Conservation (phyloP, 805 yeast species). For the Metschnikowia amazonensis region DNA sequence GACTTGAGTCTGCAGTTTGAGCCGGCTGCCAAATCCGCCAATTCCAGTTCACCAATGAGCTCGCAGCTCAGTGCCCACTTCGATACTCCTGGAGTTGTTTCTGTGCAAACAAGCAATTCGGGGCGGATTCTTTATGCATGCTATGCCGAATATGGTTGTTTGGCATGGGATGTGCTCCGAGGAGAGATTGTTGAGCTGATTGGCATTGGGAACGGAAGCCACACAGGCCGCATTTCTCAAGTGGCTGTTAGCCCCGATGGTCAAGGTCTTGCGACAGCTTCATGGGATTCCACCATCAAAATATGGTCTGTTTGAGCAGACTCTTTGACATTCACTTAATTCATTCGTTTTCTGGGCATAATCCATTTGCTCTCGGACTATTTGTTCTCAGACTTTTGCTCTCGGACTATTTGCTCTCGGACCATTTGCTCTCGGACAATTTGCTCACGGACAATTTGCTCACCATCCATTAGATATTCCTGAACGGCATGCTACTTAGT, state of each 20-base stretch:
- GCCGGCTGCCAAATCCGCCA: constrained; percentile 8
- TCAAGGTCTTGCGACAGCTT: constrained; percentile 67
- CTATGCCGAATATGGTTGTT: constrained; percentile 70
- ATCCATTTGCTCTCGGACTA: too few relatives aligned
- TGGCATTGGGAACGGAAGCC: constrained; percentile 46
- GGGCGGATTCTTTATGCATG: constrained; percentile 74
- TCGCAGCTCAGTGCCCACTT: constrained; percentile 29
- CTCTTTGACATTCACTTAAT: too few relatives aligned
- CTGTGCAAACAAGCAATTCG: constrained; percentile 67
- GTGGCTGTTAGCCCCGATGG: constrained; percentile 74
- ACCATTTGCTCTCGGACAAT: too few relatives aligned
- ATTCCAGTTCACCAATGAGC: constrained; percentile 10
- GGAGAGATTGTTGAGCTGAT: constrained; percentile 62
- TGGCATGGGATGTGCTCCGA: constrained; percentile 73
- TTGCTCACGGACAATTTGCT: too few relatives aligned
- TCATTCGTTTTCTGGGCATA: too few relatives aligned
- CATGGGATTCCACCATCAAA: constrained; percentile 74
- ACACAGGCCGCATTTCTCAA: constrained; percentile 56
- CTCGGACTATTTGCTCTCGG: too few relatives aligned
- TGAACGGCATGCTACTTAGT: neutral
- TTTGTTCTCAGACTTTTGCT: too few relatives aligned
- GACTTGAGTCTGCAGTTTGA: constrained; percentile 21
- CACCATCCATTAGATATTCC: neutral
- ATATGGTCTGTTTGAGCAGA: constrained; percentile 46
- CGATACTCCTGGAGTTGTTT: constrained; percentile 66